These are phyloP conservation scores for Cutaneotrichosporon cutaneum DNA, from an alignment of 1,284 basidiomycete genomes.

Conservation along the genomic window DNA sequence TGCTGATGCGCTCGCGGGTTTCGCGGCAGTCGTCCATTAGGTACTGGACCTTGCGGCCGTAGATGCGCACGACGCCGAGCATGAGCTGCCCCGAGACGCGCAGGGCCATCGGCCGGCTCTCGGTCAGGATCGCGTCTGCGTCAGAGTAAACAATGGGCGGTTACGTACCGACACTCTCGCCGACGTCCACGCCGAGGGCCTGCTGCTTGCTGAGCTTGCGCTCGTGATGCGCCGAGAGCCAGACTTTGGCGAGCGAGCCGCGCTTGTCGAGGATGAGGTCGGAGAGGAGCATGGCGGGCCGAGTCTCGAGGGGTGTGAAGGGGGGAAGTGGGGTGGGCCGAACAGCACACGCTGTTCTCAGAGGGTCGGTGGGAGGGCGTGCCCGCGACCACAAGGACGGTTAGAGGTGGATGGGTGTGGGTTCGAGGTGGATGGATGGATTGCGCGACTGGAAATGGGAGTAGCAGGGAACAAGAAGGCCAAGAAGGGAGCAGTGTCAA, in stretches of 20 bases:
- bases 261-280: slow-evolving; percentile 89
- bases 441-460: neutral
- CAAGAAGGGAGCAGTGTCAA: neutral
- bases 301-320: neutral
- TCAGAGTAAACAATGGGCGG: neutral
- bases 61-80: slow-evolving; percentile 94
- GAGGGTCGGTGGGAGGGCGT: neutral
- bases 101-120: slow-evolving; percentile 80
- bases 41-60: slow-evolving; percentile 96
- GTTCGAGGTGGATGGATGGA: neutral
- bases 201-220: slow-evolving; percentile 94
- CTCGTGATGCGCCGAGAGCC: slow-evolving; percentile 98
- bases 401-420: neutral
- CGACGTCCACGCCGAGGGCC: slow-evolving; percentile 89
- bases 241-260: slow-evolving; percentile 92
- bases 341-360: neutral
- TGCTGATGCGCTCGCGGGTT: slow-evolving; percentile 89
- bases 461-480: too few species aligned
- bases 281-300: slow-evolving; percentile 70
- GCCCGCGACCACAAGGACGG: neutral
- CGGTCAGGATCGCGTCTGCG: slow-evolving; percentile 77
- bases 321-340: neutral
- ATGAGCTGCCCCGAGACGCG: slow-evolving; percentile 92
- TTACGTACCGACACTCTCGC: slow-evolving; percentile 80
- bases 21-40: slow-evolving; percentile 97